phyloP scores from a whole-genome alignment of 768 basidiomycete genomes.

The Scleroderma bovista region DNA sequence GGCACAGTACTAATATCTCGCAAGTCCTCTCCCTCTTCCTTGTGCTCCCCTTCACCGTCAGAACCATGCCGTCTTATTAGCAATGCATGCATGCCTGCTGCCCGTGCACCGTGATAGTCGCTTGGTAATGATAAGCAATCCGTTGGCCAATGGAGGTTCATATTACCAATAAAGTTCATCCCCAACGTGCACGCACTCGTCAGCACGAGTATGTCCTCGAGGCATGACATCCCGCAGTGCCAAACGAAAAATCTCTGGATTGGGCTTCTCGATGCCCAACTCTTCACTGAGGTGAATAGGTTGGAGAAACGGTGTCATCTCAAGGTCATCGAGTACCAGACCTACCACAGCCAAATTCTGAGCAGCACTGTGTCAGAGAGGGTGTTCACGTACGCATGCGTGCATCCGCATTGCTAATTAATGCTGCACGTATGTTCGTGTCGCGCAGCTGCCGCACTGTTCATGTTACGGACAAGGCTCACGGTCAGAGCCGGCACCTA shows the following conservation, averaged over 20 bases:
- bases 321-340: constrained; percentile 55
- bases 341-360: constrained; percentile 28
- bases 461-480: not conserved
- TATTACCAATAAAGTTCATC: constrained; percentile 65
- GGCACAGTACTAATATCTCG: constrained; percentile 33
- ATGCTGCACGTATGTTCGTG: constrained; percentile 44
- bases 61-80: constrained; percentile 46
- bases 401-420: constrained; percentile 69
- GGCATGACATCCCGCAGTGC: constrained; percentile 23
- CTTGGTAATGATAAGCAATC: constrained; percentile 30
- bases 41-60: constrained; percentile 43
- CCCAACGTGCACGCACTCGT: constrained; percentile 64
- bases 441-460: constrained; percentile 44
- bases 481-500: constrained; percentile 6
- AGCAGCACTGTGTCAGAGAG: constrained; percentile 1
- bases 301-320: constrained; percentile 41
- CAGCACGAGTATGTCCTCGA: not conserved
- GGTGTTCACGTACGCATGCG: constrained; percentile 52
- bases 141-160: not conserved
- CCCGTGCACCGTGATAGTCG: constrained; percentile 58
- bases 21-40: constrained; percentile 40
- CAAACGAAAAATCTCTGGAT: constrained; percentile 49
- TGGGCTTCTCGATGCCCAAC: constrained; percentile 66
- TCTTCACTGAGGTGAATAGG: constrained; percentile 68
- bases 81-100: constrained; percentile 52